A percentile compares a stretch with the other conserved stretches of the same genome.
These are phyloP conservation scores for Pinus tabuliformis DNA, from an alignment of 75 land plant genomes.

Conservation along the genomic window DNA sequence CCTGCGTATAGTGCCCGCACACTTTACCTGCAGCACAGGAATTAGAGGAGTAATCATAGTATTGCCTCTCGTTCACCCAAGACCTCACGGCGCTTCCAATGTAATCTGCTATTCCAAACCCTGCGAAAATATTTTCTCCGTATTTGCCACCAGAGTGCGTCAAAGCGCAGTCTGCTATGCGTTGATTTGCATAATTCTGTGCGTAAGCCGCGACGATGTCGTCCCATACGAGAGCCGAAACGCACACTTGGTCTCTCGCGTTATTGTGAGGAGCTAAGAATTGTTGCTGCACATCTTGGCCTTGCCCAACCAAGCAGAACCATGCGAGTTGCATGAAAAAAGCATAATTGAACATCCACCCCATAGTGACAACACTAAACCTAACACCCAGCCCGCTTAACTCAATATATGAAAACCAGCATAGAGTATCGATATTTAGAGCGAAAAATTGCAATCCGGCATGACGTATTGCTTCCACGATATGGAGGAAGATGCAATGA, in stretches of 20 bases:
- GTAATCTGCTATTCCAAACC: slow-evolving; percentile 36
- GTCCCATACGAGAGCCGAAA: slow-evolving; percentile 57
- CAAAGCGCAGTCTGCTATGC: slow-evolving; percentile 45
- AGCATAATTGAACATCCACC: no score
- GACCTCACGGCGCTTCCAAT: slow-evolving; percentile 37
- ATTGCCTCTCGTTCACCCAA: slow-evolving; percentile 39
- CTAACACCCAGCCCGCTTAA: no score
- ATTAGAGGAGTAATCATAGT: slow-evolving; percentile 45
- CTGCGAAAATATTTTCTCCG: slow-evolving; percentile 64
- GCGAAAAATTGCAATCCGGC: no score
- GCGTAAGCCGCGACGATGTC: slow-evolving; percentile 49
- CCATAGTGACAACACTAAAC: no score
- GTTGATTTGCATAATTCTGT: slow-evolving; percentile 58
- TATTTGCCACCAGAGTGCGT: slow-evolving; percentile 53
- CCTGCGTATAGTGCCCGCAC: slow-evolving; percentile 66
- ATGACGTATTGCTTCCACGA: no score
- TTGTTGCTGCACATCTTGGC: slow-evolving; percentile 1
- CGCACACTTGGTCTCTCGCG: slow-evolving; percentile 44
- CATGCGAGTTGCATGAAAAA: no score
- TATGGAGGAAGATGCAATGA: no score
- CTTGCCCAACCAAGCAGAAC: no score
- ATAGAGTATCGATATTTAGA: no score
- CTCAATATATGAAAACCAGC: no score
- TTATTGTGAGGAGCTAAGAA: slow-evolving; percentile 53
- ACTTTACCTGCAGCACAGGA: slow-evolving; percentile 27